A percentile compares a stretch with the other conserved stretches of the same genome.
These are phyloP conservation scores for Colletotrichum australisinense DNA, from an alignment of 2,329 filamentous ascomycete genomes.

Conservation along the genomic window DNA sequence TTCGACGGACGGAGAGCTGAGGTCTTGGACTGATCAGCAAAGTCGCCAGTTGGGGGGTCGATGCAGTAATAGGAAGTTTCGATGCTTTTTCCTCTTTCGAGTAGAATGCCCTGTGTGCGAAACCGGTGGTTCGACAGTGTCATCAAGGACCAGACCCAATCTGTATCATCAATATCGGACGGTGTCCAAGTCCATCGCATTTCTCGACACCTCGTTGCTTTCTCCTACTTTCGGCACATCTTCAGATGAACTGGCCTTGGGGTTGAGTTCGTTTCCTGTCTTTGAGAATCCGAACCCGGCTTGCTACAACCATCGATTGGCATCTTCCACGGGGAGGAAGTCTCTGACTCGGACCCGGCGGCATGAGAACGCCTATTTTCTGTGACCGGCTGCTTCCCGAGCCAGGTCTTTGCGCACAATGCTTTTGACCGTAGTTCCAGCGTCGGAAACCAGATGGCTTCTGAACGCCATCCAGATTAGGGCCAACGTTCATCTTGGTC, in stretches of 20 bases:
- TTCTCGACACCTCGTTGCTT: conserved; percentile 27
- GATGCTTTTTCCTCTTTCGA: conserved; percentile 31
- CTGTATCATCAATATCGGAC: conserved; percentile 29
- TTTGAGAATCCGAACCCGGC: not conserved
- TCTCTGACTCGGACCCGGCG: conserved; percentile 13
- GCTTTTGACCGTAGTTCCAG: not conserved
- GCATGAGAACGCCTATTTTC: conserved; percentile 23
- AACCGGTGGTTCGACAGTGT: conserved; percentile 2
- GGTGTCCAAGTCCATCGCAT: conserved; percentile 13
- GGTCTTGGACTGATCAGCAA: not conserved
- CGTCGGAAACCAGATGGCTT: conserved; percentile 9
- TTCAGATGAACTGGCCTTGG: conserved; percentile 22
- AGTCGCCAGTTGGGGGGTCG: conserved; percentile 10
- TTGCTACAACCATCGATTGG: not conserved
- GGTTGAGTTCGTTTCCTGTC: conserved; percentile 11
- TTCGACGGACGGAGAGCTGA: not conserved
- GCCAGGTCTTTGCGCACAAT: conserved; percentile 27
- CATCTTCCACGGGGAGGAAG: not conserved
- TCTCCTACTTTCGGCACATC: conserved; percentile 27
- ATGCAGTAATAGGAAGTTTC: conserved; percentile 29
- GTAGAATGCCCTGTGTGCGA: conserved; percentile 24
- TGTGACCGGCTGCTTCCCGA: conserved; percentile 22
- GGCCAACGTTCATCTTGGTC: not conserved
- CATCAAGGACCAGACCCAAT: conserved; percentile 16
- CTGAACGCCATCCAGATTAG: not conserved